Evolutionary conservation across 164 flowering plant species (phyloP).

Genomic region (Aristolochia contorta): DNA sequence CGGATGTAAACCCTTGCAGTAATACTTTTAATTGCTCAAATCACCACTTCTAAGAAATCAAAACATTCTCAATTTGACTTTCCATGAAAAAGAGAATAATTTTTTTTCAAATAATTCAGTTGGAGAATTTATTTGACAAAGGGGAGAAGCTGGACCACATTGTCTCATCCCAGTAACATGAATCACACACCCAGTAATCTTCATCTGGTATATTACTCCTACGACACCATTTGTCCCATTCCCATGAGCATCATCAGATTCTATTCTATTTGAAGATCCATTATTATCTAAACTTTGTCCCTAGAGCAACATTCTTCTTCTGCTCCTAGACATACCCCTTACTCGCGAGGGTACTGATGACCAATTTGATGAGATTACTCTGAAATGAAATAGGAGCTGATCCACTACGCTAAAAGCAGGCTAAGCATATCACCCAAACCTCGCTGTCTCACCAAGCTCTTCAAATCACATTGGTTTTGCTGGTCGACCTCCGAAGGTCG

Average conservation of each 20-base stretch:
- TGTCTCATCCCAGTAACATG: no score
- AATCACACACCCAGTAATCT: no score
- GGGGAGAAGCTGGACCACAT: no score
- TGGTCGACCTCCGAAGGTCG: constrained; percentile 76
- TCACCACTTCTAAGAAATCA: no score
- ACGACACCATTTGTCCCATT: constrained; percentile 35
- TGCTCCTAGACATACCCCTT: constrained; percentile 37
- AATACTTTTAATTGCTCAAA: no score
- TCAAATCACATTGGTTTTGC: constrained; percentile 67
- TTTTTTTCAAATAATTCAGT: no score
- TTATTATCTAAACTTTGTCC: constrained; percentile 36
- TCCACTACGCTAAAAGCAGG: constrained; percentile 59
- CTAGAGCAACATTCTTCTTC: constrained; percentile 42
- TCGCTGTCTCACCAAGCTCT: constrained; percentile 68
- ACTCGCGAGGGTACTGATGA: constrained; percentile 17
- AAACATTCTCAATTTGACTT: no score
- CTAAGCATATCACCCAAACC: constrained; percentile 80
- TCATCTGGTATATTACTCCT: no score
- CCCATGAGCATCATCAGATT: constrained; percentile 14
- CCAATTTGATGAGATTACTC: constrained; percentile 36
- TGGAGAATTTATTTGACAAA: no score
- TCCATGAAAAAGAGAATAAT: no score
- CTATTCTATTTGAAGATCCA: constrained; percentile 32
- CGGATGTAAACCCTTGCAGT: no score
- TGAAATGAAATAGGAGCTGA: constrained; percentile 52